A percentile compares a stretch with the other conserved stretches of the same genome.
phyloP scores from a whole-genome alignment of 208 protist genomes.

The Perkinsela sp. region DNA sequence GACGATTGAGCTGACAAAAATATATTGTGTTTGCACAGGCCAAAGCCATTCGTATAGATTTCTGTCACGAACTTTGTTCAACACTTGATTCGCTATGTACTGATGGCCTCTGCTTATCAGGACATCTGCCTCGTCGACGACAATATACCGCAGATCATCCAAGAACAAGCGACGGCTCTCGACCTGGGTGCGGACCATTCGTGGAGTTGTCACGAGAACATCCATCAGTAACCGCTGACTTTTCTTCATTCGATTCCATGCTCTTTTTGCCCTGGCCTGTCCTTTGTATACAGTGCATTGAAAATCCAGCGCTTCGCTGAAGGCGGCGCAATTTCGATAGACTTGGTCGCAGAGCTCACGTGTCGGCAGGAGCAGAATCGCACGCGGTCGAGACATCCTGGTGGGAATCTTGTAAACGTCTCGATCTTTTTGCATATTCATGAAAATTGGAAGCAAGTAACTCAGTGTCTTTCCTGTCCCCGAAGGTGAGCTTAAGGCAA shows the following conservation, averaged over 20 bases:
- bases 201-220: slow-evolving; percentile 41
- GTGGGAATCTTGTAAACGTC: slow-evolving; percentile 50
- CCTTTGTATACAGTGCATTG: slow-evolving; percentile 23
- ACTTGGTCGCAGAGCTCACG: slow-evolving; percentile 31
- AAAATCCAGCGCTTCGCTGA: slow-evolving; percentile 22
- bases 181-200: slow-evolving; percentile 24
- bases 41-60: slow-evolving; percentile 40
- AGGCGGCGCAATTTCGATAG: slow-evolving; percentile 14
- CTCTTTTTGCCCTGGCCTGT: slow-evolving; percentile 22
- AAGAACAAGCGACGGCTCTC: slow-evolving; percentile 30
- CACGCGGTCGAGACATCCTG: slow-evolving; percentile 37
- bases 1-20: slow-evolving; percentile 34
- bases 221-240: slow-evolving; percentile 13
- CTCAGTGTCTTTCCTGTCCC: slow-evolving; percentile 51
- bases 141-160: slow-evolving; percentile 49
- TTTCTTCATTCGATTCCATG: slow-evolving; percentile 22
- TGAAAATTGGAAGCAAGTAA: slow-evolving; percentile 39
- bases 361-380: slow-evolving; percentile 39
- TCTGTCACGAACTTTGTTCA: slow-evolving; percentile 30
- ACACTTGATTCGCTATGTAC: slow-evolving; percentile 29
- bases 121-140: slow-evolving; percentile 46
- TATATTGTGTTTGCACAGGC: slow-evolving; percentile 42
- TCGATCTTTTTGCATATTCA: slow-evolving; percentile 50
- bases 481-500: slow-evolving; percentile 25
- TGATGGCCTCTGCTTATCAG: slow-evolving; percentile 37